Evolutionary conservation across 1,139 yeast genomes (phyloP).

Genomic region (Keqinozyma sinolaborantium): DNA sequence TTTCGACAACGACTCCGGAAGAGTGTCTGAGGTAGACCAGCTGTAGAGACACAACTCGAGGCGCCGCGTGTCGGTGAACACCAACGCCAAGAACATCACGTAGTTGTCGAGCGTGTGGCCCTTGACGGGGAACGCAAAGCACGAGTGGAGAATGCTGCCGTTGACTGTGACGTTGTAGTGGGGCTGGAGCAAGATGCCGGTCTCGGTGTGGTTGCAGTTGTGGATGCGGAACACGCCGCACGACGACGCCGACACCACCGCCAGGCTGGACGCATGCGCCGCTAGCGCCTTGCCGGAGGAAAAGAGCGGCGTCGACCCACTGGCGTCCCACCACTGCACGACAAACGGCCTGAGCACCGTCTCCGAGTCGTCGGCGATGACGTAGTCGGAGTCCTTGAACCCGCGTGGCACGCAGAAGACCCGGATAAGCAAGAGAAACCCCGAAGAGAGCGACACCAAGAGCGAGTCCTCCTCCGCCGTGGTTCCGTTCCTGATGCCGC

Average conservation of each 20-base stretch:
- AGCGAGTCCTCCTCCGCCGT: conserved; percentile 37
- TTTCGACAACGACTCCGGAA: conserved; percentile 16
- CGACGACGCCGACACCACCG: conserved; percentile 38
- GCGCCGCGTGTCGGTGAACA: conserved; percentile 34
- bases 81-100: conserved; percentile 31
- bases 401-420: conserved; percentile 32
- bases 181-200: conserved; percentile 35
- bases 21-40: conserved; percentile 36
- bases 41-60: conserved; percentile 35
- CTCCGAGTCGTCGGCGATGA: conserved; percentile 5
- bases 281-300: conserved; percentile 33
- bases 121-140: conserved; percentile 37
- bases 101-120: conserved; percentile 23
- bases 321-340: conserved; percentile 51
- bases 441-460: conserved; percentile 39
- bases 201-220: conserved; percentile 28
- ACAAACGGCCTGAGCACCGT: conserved; percentile 39
- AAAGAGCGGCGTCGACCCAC: conserved; percentile 19
- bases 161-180: conserved; percentile 40
- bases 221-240: conserved; percentile 36
- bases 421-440: conserved; percentile 35
- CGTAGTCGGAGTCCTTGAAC: conserved; percentile 24
- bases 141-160: conserved; percentile 39
- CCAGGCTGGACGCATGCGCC: conserved; percentile 35
- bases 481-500: conserved; percentile 18